Evolutionary conservation across 768 basidiomycete genomes (phyloP).

Genomic region (Rhodotorula paludigena): DNA sequence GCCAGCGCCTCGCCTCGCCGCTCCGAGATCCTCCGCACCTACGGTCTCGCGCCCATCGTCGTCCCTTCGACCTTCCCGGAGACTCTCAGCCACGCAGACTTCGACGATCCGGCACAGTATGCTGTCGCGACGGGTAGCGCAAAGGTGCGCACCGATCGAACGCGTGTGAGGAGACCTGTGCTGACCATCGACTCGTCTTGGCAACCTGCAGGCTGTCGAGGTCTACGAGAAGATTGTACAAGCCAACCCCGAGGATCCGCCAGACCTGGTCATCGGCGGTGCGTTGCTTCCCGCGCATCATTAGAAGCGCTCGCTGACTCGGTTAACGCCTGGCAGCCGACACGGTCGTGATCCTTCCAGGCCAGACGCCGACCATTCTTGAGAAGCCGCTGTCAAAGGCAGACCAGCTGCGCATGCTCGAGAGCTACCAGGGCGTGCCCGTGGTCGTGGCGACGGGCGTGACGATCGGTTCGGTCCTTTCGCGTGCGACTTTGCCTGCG

Average conservation of each 20-base stretch:
- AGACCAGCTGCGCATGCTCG: slow-evolving; percentile 80
- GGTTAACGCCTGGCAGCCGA: slow-evolving; percentile 60
- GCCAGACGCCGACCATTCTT: slow-evolving; percentile 59
- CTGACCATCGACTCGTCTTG: slow-evolving; percentile 1
- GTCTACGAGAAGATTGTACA: slow-evolving; percentile 77
- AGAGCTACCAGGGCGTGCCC: slow-evolving; percentile 74
- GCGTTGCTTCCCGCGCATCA: not conserved
- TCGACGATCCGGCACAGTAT: slow-evolving; percentile 67
- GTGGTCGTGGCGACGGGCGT: slow-evolving; percentile 94
- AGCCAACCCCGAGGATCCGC: slow-evolving; percentile 62
- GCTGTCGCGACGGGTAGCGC: slow-evolving; percentile 69
- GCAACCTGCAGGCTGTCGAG: slow-evolving; percentile 58
- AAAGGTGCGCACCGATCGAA: slow-evolving; percentile 51
- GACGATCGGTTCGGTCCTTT: slow-evolving; percentile 59
- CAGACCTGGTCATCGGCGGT: slow-evolving; percentile 77
- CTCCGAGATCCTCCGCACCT: slow-evolving; percentile 36
- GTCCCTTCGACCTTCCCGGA: slow-evolving; percentile 76
- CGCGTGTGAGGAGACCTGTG: not conserved
- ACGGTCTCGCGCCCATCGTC: slow-evolving; percentile 66
- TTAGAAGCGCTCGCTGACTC: not conserved
- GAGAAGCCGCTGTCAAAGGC: slow-evolving; percentile 78
- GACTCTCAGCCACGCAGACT: slow-evolving; percentile 62
- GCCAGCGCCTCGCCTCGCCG: slow-evolving; percentile 40
- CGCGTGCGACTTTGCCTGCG: no score
- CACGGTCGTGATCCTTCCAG: slow-evolving; percentile 79